Evolutionary conservation across 2,329 filamentous ascomycete genomes (phyloP), one percentile per base, ranked within the genome.

Genomic region (Ophiostoma piceae): DNA sequence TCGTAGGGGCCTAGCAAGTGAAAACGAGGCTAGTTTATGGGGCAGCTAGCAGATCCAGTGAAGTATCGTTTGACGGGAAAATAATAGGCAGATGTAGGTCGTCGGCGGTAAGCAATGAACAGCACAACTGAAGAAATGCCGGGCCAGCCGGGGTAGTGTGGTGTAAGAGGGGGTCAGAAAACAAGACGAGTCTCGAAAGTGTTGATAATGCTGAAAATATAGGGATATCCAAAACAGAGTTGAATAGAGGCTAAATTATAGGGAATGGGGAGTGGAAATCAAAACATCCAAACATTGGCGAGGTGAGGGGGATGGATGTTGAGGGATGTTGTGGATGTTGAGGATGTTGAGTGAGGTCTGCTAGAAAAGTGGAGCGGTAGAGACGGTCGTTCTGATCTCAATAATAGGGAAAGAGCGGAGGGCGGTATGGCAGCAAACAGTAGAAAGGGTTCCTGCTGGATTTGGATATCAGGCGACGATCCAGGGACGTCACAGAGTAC

Each of bases 21-120:
- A 26, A 26, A 16, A 62, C n/a, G 26, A 62, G 57, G 57, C 26
- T 62, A 62, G 57, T 32, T 60, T 57, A 29, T 57, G n/a, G 47
- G 26, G 51, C 22, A 57, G 22, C 51, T 2, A 57, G 9, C 51
- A 26, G 22, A 57, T 51, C 26, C 57, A 62, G 57, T 32, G 57
- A 26, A 62, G 26, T 32, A 4, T 32, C 12, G 26, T 47, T 16
- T 16, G 43, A 14, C 39, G 12, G 39, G 11, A 9, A 41, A 14
- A 41, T 11, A 14, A 11, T 26, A 22, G 14, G 19, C 2, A 26
- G 26, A 29, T 29, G 47, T 26, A 54, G 51, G 14, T 14, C 16
- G 41, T 54, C n/a, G 22, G 51, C n/a, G 16, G 51, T 22, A 14
- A 16, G 22, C 51, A 22, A n/a, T 11, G 26, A 11, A 3, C 54